Conservation (phyloP, 768 basidiomycete species). For the Pleurotus giganteus region DNA sequence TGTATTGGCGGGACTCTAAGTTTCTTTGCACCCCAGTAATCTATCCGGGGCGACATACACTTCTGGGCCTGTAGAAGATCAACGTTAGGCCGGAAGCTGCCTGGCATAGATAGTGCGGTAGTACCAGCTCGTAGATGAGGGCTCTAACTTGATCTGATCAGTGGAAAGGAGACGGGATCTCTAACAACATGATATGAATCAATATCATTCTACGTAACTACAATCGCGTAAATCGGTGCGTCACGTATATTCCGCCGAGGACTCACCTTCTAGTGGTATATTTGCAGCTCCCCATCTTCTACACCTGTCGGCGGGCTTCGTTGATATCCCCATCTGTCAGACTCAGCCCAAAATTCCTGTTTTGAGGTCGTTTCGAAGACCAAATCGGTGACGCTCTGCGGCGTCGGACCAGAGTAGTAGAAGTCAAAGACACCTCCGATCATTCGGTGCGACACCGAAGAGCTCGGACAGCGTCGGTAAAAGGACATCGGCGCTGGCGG, state of each 20-base stretch:
- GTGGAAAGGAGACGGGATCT: constrained; percentile 63
- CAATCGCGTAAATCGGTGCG: not conserved
- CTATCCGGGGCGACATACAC: constrained; percentile 26
- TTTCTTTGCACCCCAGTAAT: not conserved
- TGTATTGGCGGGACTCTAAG: constrained; percentile 41
- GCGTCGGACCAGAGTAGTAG: constrained; percentile 65
- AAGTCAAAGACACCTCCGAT: constrained; percentile 79
- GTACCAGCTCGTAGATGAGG: constrained; percentile 57
- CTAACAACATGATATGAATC: constrained; percentile 68
- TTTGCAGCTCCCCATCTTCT: constrained; percentile 58
- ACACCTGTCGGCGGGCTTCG: constrained; percentile 54
- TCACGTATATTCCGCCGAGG: too few relatives aligned
- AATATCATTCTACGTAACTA: constrained; percentile 80
- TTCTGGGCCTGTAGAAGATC: constrained; percentile 43
- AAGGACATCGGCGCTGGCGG: constrained; percentile 70
- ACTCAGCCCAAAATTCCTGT: not conserved
- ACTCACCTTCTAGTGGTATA: constrained; percentile 72
- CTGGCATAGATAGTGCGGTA: constrained; percentile 17
- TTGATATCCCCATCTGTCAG: constrained; percentile 44
- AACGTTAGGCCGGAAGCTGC: not conserved
- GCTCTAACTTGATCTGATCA: constrained; percentile 45
- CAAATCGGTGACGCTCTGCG: constrained; percentile 44
- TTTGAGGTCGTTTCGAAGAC: constrained; percentile 21
- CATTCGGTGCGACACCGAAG: constrained; percentile 64
- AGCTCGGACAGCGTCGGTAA: constrained; percentile 56